Evolutionary conservation across 331 rosid species (phyloP), one percentile per base, ranked within the genome.

Genomic region (Spiraea crenata): DNA sequence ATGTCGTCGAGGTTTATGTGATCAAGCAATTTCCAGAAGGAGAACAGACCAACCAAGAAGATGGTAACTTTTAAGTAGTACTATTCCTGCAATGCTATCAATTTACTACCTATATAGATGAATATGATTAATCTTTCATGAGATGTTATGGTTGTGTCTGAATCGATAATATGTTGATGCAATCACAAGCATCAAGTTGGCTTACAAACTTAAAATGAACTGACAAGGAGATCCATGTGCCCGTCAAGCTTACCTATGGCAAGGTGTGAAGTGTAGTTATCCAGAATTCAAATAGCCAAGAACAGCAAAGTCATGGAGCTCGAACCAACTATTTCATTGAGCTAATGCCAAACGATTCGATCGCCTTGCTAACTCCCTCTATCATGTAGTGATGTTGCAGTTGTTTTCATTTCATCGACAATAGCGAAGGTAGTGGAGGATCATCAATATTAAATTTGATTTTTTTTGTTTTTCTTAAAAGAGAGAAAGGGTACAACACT

Each of bases 211-310:
- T 11, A 48, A 35, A 2, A 74, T 12, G 19, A 59, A 51, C 31
- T 78, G 82, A 77, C 77, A 66, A 52, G 77, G 74, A 65, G 82
- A 72, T 61, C 83, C 83, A 73, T 74, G 79, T 63, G 6, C 52
- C 1, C 83, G 79, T 5, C 42, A 8, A 15, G 49, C 13, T 17
- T 79, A 73, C 78, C 20, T 60, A 1, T 74, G 83, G 83, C 70
- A 67, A 9, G 83, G 83, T 9, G 44, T 78, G 8, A 65, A 9
- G 44, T 78, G 78, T 39, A 57, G 42, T 45, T 59, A 49, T 59
- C 5, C 39, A 5, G 12, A 2, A 11, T 25, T 39, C 5, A 12
- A 49, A 9, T 19, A 68, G 0, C 65, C 48, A 3, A 49, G 59
- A 35, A 78, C n/a, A n/a, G n/a, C n/a, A n/a, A n/a, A n/a, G n/a